Base-by-base conservation (phyloP, 2,329 filamentous ascomycete species). In the Calonectria fujianensis region DNA sequence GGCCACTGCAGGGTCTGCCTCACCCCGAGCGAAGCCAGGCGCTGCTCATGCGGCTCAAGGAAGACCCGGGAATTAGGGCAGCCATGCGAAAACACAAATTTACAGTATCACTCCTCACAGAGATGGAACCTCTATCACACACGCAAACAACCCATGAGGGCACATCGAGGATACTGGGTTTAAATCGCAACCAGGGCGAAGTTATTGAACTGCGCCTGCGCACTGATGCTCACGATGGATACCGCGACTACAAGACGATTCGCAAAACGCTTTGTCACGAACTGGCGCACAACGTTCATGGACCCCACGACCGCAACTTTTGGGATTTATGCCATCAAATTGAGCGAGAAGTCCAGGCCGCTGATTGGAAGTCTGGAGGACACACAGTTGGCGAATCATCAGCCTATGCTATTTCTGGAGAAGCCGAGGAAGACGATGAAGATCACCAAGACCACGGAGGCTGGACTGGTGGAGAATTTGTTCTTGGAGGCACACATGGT, bases 151-250 rank as follows among this genome's bases (percentile, higher is more conserved):
- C 91, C 4, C 93, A 95, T 81, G 94, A 97, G 80, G 90, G 91
- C 61, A 90, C 89, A n/a, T 93, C 93, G 65, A 90, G 95, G 57
- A 96, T 95, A 1, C 86, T 98, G 0, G 97, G 97, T 0, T 84
- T 98, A 51, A 99, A 99, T 83, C 89, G 95, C 14, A 98, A 98
- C 82, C 85, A 89, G 3, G 97, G 97, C 74, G 94, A 98, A 84
- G 95, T 95, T 1, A 98, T 99, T 72, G 96, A 98, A 88, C 85
- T 99, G 75, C 89, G 97, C 0, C 86, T 99, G 45, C 89, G 97
- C n/a, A 98, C 97, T 1, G 97, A 99, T 85, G 95, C 94, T 3
- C 95, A 97, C 83, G 96, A 98, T 83, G 97, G 97, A 0, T 98
- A 98, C 82, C 88, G 97, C 48, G 95, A 98, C 83, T 99, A 98